Conservation (phyloP, 306 rosid species). For the Trifolium repens region DNA sequence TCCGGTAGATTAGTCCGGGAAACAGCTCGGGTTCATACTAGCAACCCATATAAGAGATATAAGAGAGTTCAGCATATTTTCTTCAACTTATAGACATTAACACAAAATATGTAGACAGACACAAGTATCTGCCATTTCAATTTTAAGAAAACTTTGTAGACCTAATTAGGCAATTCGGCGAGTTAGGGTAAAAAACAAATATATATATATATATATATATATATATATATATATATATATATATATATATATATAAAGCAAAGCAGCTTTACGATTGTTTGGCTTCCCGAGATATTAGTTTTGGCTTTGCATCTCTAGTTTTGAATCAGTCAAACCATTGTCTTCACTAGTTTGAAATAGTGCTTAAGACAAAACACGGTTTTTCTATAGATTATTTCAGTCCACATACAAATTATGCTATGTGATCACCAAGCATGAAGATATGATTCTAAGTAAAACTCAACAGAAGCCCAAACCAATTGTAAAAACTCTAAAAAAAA, state of each 20-base stretch:
- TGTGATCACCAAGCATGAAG: neutral
- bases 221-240: too few species aligned
- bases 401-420: neutral
- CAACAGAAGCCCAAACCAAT: neutral
- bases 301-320: neutral
- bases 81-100: conserved; percentile 15
- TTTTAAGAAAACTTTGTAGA: neutral
- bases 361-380: neutral
- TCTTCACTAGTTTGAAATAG: neutral
- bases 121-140: neutral
- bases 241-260: too few species aligned
- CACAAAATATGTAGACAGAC: neutral
- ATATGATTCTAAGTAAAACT: neutral
- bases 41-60: conserved; percentile 27
- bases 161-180: neutral
- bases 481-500: neutral
- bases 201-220: too few species aligned
- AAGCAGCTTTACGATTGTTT: neutral
- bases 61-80: conserved; percentile 32
- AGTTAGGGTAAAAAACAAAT: too few species aligned
- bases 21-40: conserved; percentile 98
- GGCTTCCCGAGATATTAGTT: neutral
- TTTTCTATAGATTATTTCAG: neutral
- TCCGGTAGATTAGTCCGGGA: conserved; percentile 93
- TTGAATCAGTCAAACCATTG: conserved; percentile 3